A percentile compares a stretch with the other conserved stretches of the same genome.
Conservation (phyloP, 371 early-diverging fungal genomes). For the Lichtheimia corymbifera region DNA sequence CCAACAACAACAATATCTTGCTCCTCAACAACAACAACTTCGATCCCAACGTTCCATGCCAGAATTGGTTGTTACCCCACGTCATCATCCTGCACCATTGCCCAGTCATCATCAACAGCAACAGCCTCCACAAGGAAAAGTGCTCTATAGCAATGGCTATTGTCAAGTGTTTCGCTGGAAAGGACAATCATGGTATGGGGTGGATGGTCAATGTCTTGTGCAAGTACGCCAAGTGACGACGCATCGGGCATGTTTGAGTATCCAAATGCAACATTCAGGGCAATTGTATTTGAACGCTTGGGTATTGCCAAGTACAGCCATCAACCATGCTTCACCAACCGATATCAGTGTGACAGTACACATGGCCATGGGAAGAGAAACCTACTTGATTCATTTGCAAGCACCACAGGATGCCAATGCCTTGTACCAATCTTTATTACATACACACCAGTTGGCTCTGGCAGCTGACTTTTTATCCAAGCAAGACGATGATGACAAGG, state of each 20-base stretch:
- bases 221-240: conserved; percentile 40
- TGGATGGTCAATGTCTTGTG: conserved; percentile 35
- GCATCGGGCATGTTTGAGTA: conserved; percentile 36
- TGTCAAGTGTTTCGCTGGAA: conserved; percentile 50
- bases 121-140: conserved; percentile 14
- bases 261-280: conserved; percentile 30
- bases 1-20: conserved; percentile 6
- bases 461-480: neutral
- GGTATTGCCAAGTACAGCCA: conserved; percentile 31
- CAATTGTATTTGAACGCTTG: conserved; percentile 47
- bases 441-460: conserved; percentile 24
- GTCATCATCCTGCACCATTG: conserved; percentile 5
- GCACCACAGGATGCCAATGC: conserved; percentile 20
- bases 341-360: conserved; percentile 36
- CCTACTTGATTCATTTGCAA: conserved; percentile 37
- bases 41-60: conserved; percentile 8
- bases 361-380: conserved; percentile 30
- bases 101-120: conserved; percentile 20
- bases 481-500: conserved; percentile 12
- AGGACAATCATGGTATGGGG: conserved; percentile 47
- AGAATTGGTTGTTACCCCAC: conserved; percentile 15
- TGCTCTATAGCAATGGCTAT: conserved; percentile 25
- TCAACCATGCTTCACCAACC: conserved; percentile 30
- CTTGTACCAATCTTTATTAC: conserved; percentile 26
- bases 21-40: neutral